A percentile compares a stretch with the other conserved stretches of the same genome.
phyloP scores from a whole-genome alignment of 1,284 basidiomycete genomes.

The Pyrrhoderma lamaoense region DNA sequence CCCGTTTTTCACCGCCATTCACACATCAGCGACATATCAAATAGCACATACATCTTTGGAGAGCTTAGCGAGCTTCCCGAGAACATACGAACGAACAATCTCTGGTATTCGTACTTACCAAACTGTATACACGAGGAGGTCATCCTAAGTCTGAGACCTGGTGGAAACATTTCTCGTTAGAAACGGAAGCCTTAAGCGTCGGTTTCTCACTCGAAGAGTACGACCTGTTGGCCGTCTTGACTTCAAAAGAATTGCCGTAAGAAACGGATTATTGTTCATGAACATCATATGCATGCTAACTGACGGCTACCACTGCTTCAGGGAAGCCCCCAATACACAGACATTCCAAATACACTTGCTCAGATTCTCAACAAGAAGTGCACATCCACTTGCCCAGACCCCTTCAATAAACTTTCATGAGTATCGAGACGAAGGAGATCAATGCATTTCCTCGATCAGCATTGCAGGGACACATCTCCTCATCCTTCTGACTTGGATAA shows the following conservation, averaged over 20 bases:
- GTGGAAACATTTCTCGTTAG: conserved; percentile 9
- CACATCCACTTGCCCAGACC: conserved; percentile 35
- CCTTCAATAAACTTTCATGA: conserved; percentile 30
- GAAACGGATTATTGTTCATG: background rate
- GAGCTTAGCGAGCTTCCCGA: conserved; percentile 12
- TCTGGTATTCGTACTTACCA: conserved; percentile 15
- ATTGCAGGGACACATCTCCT: conserved; percentile 42
- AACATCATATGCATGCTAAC: conserved; percentile 23
- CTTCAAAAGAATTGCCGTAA: conserved; percentile 8
- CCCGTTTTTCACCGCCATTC: conserved; percentile 12
- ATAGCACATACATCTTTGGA: conserved; percentile 15
- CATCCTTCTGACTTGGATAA: conserved; percentile 31
- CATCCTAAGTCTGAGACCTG: background rate
- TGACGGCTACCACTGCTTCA: background rate
- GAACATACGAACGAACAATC: conserved; percentile 8
- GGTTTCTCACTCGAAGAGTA: conserved; percentile 40
- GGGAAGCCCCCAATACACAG: conserved; percentile 24
- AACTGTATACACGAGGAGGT: conserved; percentile 2
- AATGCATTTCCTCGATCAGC: conserved; percentile 31
- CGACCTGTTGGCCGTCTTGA: conserved; percentile 36
- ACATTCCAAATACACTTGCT: conserved; percentile 6
- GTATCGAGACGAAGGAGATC: conserved; percentile 20
- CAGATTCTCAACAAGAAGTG: conserved; percentile 33
- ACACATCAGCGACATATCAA: conserved; percentile 11
- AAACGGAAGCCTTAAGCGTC: conserved; percentile 29